phyloP scores from a whole-genome alignment of 805 yeast species.

The Brettanomyces naardenensis region DNA sequence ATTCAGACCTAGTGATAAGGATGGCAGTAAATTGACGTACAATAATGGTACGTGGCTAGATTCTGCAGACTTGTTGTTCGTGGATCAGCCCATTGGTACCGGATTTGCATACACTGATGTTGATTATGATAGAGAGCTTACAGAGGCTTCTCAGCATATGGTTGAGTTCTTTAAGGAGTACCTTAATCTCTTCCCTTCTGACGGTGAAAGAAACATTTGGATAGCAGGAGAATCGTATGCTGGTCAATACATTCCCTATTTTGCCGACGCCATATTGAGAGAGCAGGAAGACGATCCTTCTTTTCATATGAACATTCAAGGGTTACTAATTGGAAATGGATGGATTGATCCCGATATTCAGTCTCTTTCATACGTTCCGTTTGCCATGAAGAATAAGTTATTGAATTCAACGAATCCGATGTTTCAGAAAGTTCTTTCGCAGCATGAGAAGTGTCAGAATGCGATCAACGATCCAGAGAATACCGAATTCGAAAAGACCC shows the following conservation, averaged over 20 bases:
- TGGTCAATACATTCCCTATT: constrained; percentile 91
- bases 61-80: constrained; percentile 68
- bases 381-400: constrained; percentile 50
- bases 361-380: constrained; percentile 73
- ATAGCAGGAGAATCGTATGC: constrained; percentile 96
- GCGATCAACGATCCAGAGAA: constrained; percentile 28
- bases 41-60: constrained; percentile 83
- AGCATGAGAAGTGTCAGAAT: constrained; percentile 57
- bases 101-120: constrained; percentile 62
- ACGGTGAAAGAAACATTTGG: constrained; percentile 51
- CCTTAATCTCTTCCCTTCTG: constrained; percentile 67
- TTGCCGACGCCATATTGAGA: constrained; percentile 55
- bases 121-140: constrained; percentile 44
- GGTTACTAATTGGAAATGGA: constrained; percentile 82
- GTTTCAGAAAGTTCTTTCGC: constrained; percentile 34
- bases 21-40: constrained; percentile 31
- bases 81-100: constrained; percentile 94
- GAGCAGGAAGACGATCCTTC: constrained; percentile 29
- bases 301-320: constrained; percentile 40
- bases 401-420: constrained; percentile 33
- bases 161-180: constrained; percentile 58
- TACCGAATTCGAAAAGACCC: constrained; percentile 18
- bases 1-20: constrained; percentile 42
- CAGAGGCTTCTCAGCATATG: constrained; percentile 54
- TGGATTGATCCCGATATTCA: constrained; percentile 90